These are phyloP conservation scores for Glomus cerebriforme DNA, from an alignment of 192 early-diverging fungal species.

Conservation along the genomic window DNA sequence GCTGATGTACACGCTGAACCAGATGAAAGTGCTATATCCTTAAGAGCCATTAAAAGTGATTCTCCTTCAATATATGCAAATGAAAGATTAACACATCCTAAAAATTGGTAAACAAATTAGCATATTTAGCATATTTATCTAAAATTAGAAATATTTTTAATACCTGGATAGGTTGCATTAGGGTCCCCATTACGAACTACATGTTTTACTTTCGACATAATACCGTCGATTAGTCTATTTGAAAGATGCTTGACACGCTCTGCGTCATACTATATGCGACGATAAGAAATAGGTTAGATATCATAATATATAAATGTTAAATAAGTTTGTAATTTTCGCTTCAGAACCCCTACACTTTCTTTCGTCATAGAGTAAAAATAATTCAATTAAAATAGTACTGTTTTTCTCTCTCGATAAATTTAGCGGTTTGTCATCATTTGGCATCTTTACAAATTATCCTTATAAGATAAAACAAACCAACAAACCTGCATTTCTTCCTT, in stretches of 20 bases:
- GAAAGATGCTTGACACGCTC: conserved; percentile 72
- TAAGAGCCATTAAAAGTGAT: conserved; percentile 96
- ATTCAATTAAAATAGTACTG: neutral
- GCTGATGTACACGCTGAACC: conserved; percentile 97
- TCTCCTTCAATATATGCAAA: conserved; percentile 98
- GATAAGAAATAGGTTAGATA: conserved; percentile 7
- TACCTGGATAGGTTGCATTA: conserved; percentile 70
- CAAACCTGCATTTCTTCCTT: conserved; percentile 78
- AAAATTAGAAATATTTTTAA: neutral
- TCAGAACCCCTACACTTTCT: conserved; percentile 21
- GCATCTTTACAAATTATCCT: neutral
- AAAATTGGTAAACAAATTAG: neutral
- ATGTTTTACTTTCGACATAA: conserved; percentile 73
- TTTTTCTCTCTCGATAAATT: neutral
- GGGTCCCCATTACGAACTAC: conserved; percentile 92
- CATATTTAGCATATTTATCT: neutral
- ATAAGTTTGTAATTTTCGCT: neutral
- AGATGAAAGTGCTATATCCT: conserved; percentile 94
- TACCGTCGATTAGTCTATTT: conserved; percentile 76
- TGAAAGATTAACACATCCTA: conserved; percentile 92
- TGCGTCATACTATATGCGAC: conserved; percentile 77
- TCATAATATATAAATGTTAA: neutral
- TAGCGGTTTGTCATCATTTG: neutral
- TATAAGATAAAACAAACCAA: neutral
- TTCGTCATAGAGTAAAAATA: neutral